Evolutionary conservation across 2,329 filamentous ascomycete genomes (phyloP).

Genomic region (Calonectria pseudoreteaudii): DNA sequence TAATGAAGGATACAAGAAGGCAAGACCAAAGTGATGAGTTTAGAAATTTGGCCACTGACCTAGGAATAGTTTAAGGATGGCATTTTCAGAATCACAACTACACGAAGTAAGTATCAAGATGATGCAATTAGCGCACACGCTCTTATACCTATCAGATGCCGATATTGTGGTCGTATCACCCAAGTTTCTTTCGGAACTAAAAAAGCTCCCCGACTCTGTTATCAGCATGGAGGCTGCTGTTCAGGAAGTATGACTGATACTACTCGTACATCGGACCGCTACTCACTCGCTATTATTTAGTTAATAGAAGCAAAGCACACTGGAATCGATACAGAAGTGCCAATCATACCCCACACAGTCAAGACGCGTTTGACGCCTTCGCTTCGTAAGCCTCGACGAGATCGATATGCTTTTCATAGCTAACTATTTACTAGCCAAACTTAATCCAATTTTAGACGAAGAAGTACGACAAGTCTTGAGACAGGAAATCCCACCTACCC

Average conservation of each 20-base stretch:
- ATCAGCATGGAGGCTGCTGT: background rate
- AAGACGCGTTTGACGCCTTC: background rate
- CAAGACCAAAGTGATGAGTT: background rate
- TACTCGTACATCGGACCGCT: background rate
- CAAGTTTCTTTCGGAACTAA: background rate
- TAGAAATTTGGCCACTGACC: background rate
- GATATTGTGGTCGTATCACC: background rate
- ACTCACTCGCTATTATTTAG: background rate
- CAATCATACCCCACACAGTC: background rate
- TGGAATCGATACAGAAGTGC: background rate
- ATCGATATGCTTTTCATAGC: background rate
- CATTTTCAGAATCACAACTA: background rate
- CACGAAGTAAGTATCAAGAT: background rate
- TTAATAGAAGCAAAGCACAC: background rate
- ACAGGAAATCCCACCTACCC: slow-evolving; percentile 40
- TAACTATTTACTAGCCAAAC: background rate
- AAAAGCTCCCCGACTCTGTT: background rate
- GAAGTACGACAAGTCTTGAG: background rate
- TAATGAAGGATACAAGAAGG: background rate
- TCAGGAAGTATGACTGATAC: background rate
- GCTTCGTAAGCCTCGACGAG: background rate
- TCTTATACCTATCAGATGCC: background rate
- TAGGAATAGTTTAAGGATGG: background rate
- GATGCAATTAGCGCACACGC: background rate
- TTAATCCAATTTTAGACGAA: background rate